Evolutionary conservation across 495 filamentous ascomycete genomes (phyloP), one percentile per base, ranked within the genome.

Genomic region (Neurospora terricola): DNA sequence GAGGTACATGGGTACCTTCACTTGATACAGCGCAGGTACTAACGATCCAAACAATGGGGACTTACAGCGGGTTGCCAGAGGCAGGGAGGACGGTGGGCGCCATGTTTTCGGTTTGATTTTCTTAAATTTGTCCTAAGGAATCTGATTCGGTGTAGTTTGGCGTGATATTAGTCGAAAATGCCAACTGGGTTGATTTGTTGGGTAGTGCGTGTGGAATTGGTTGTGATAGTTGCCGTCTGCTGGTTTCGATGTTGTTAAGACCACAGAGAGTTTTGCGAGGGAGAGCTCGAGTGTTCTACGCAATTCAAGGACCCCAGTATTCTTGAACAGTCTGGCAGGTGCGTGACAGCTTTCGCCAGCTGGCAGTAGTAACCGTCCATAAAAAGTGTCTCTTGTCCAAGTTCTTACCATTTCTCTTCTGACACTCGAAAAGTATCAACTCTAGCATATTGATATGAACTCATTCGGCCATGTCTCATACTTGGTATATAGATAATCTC

Each of bases 41-140:
- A 62, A 62, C 54, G 23, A 62, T 16, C 23, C 4, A 16, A 16
- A 34, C 0, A 16, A 66, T 66, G 10, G 54, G 23, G 54, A 84
- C 86, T 78, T 80, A 88, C 87, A 88, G 75, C 38, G 87, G 87
- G 73, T 88, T 88, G 42, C 87, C 87, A 40, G 83, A 85, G 14
- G 80, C 83, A 37, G 86, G 86, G 40, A 88, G 83, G 66, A 84
- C 79, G 8, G 86, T 88, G 23, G 86, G 85, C 21, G 86, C 73
- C 87, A 88, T 88, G 23, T 72, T 71, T 8, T 18, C 8, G n/a
- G n/a, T n/a, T n/a, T n/a, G n/a, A n/a, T n/a, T n/a, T n/a, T n/a
- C n/a, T n/a, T n/a, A n/a, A n/a, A n/a, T n/a, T n/a, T n/a, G n/a
- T n/a, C n/a, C n/a, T n/a, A n/a, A n/a, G n/a, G n/a, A n/a, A n/a